Base-by-base conservation (phyloP, 1,284 basidiomycete species). In the Tilletia caries region DNA sequence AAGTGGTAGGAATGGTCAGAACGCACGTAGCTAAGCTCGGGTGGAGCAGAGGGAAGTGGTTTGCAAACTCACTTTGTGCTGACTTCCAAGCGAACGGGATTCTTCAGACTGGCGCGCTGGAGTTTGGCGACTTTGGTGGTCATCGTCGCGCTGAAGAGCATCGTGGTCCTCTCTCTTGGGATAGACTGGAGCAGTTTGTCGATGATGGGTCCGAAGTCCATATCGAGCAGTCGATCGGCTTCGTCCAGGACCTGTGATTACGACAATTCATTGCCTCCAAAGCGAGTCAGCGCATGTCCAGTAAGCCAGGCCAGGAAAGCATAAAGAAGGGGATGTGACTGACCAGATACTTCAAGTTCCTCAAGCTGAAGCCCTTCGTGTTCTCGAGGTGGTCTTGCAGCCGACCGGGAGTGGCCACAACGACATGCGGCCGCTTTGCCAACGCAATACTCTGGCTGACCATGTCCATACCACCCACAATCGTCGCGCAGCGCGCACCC, bases 101-200 rank as follows among this genome's bases (percentile, higher is more conserved):
- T 96, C 67, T 89, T 89, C 79, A 98, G 86, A 86, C 92, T 93
- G n/a, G 96, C 95, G 68, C 96, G 87, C 83, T 98, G 95, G 8
- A 99, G 87, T 84, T 98, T 98, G 29, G 93, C 94, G 12, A 99
- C 94, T 85, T 98, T 98, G 27, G 93, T 96, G 1, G 95, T 97
- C 95, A 99, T 98, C n/a, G 96, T 99, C 0, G 96, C 96, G 18
- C 94, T 96, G 86, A 96, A 99, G 1, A 99, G 88, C 83, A 95
- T 98, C 0, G 96, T 99, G 43, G 91, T 92, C 25, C 96, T 89
- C 80, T 98, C 95, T 80, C 90, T 92, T 23, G 96, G 96, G 74
- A 98, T 91, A 54, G 92, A 89, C 85, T 96, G 96, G 58, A 99
- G 87, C 73, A 99, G 93, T 86, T 95, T 95, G 86, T 98, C 96